These are phyloP conservation scores for Acanthamoeba triangularis DNA, from an alignment of 208 protist genomes.

Conservation along the genomic window DNA sequence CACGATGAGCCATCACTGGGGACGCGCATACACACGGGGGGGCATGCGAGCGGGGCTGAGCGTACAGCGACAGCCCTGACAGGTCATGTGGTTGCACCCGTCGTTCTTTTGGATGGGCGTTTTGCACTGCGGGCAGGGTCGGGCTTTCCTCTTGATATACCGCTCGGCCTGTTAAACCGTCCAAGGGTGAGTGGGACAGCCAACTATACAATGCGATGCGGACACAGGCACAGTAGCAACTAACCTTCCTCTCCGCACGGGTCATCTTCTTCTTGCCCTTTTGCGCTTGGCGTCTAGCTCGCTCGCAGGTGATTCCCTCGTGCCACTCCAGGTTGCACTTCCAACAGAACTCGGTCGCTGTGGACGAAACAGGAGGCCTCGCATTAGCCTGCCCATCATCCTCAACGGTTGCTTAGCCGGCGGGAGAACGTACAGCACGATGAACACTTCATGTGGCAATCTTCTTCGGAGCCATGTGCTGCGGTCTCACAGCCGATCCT, in stretches of 20 bases:
- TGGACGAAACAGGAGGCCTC: neutral
- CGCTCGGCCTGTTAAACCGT: neutral
- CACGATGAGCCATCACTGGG: neutral
- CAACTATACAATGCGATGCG: neutral
- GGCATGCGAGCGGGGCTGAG: neutral
- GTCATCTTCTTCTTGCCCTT: constrained; percentile 57
- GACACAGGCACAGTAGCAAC: neutral
- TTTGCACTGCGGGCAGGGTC: constrained; percentile 59
- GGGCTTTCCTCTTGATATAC: constrained; percentile 20
- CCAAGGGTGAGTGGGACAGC: neutral
- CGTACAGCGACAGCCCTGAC: constrained; percentile 67
- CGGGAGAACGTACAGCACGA: neutral
- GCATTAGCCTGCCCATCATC: too few species aligned
- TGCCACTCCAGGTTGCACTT: constrained; percentile 76
- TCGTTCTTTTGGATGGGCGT: constrained; percentile 76
- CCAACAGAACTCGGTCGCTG: constrained; percentile 73
- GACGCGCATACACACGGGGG: neutral
- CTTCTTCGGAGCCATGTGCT: constrained; percentile 69
- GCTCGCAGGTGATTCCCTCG: constrained; percentile 56
- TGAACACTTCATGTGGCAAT: constrained; percentile 68
- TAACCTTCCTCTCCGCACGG: neutral
- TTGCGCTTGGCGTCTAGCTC: constrained; percentile 5
- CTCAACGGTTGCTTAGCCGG: neutral
- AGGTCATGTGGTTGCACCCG: constrained; percentile 71
- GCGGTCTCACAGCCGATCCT: constrained; percentile 57